Conservation (phyloP, 2,329 filamentous ascomycete genomes). For the Ophiostoma perfectum region DNA sequence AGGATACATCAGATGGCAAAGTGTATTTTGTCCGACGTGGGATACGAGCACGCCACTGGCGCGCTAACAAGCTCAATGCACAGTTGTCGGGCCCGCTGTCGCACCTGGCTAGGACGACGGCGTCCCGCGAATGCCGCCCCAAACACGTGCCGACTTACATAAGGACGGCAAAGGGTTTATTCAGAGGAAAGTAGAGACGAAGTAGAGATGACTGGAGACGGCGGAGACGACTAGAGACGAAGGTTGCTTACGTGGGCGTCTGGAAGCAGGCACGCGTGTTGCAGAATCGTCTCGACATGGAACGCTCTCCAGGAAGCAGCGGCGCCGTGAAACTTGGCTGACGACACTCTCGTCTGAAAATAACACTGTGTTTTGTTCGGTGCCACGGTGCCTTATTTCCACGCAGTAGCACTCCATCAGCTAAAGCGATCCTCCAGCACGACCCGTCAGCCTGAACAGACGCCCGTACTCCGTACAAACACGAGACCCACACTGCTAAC, state of each 20-base stretch:
- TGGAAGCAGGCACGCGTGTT: neutral
- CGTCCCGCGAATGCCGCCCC: neutral
- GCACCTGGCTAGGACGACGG: neutral
- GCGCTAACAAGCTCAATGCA: neutral
- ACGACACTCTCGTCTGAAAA: neutral
- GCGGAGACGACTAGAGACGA: too few relatives aligned
- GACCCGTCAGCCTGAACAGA: too few relatives aligned
- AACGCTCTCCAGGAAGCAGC: neutral
- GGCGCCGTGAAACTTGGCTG: neutral
- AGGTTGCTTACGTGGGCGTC: neutral
- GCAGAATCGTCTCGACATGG: neutral
- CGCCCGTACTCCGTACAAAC: too few relatives aligned
- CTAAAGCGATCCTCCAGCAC: constrained; percentile 1
- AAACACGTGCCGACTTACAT: neutral
- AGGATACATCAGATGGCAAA: neutral
- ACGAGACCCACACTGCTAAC: neutral
- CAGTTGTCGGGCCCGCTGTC: neutral
- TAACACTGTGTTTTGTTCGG: neutral
- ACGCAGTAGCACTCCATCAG: constrained; percentile 2
- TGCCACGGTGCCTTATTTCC: neutral
- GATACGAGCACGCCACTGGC: neutral
- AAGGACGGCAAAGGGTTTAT: neutral
- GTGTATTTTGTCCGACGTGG: neutral
- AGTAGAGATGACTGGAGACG: neutral
- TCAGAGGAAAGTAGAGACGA: neutral